Base-by-base conservation (phyloP, 2,329 filamentous ascomycete genomes). In the Stemphylium vesicarium region DNA sequence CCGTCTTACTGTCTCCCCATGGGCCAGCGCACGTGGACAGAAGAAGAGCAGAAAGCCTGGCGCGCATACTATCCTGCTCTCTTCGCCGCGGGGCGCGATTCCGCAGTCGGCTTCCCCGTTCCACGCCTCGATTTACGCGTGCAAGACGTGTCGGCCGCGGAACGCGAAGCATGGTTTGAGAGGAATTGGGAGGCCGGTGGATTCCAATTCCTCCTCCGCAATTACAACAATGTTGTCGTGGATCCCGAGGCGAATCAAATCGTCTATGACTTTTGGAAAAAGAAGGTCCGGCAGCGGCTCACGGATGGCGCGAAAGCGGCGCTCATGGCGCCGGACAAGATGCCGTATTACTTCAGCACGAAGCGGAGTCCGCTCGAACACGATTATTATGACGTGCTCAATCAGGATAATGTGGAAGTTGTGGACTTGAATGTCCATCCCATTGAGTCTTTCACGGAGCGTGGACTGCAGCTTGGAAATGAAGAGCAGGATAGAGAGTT, bases 181-280 rank as follows among this genome's bases (percentile, higher is more conserved):
- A 15, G 50, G 4, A 39, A 54, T 5, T 80, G 78, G 62, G 51
- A 67, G 0, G 48, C 66, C 3, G 76, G 76, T 1, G 79, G 77
- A 0, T 80, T 81, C 52, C 63, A 66, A 10, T 79, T 76, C 49
- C 64, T 69, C 42, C 45, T 61, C 48, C 50, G 50, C 56, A 70
- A 70, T 47, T 77, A 75, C 59, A 70, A 65, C 39, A 70, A 77
- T 56, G 45, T 74, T 39, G 39, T 70, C 8, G 58, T 69, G 15
- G 72, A 78, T 47, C 56, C 64, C 39, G 71, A 75, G 41, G 73
- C 75, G 6, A 80, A 80, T 45, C 63, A 66, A 9, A 60, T 75
- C 15, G 70, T 75, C 0, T 80, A 79, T 60, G 71, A 78, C 24
- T 80, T 77, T 66, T 80, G 78, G 78, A 81, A 85, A 9, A 81